These are phyloP conservation scores for Sisymbrium irio DNA, from an alignment of 345 rosid species.

Conservation along the genomic window DNA sequence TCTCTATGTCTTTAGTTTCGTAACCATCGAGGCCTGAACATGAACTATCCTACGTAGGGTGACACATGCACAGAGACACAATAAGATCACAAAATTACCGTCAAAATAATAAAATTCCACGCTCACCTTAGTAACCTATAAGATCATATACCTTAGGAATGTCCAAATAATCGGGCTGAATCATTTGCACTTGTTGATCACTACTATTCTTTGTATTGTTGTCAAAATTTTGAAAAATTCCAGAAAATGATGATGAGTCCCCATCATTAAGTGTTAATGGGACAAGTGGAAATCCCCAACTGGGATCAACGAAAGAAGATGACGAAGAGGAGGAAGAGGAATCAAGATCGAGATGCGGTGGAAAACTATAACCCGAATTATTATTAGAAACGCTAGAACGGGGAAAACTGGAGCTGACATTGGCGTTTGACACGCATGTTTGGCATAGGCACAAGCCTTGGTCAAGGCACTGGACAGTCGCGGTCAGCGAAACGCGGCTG, in stretches of 20 bases:
- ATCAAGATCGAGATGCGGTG: conserved; percentile 14
- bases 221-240: neutral
- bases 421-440: conserved; percentile 10
- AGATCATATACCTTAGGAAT: conserved; percentile 6
- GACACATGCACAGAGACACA: neutral
- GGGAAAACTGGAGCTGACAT: neutral
- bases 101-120: neutral
- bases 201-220: neutral
- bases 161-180: neutral
- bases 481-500: neutral
- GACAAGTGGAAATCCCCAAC: neutral
- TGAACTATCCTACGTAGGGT: conserved; percentile 22
- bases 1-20: conserved; percentile 12
- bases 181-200: conserved; percentile 3
- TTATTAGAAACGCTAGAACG: neutral
- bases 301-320: neutral
- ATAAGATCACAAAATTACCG: neutral
- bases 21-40: neutral
- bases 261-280: neutral
- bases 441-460: conserved; percentile 9
- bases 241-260: neutral
- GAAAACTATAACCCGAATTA: neutral
- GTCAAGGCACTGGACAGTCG: neutral
- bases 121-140: neutral
- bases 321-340: conserved; percentile 1